phyloP scores from a whole-genome alignment of 192 early-diverging fungal genomes.

The Phlyctochytrium bullatum region DNA sequence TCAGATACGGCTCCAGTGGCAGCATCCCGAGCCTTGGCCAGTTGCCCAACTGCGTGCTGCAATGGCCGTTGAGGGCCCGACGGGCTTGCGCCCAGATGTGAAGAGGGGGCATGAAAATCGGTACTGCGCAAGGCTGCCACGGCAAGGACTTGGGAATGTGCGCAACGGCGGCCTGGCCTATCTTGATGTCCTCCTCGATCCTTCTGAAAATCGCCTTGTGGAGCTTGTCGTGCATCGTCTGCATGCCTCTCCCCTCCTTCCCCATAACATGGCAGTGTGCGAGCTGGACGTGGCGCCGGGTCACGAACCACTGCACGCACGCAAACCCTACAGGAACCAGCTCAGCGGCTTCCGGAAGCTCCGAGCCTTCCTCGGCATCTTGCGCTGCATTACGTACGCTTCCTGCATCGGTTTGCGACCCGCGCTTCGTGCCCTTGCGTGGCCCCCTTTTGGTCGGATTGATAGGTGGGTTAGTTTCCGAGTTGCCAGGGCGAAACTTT shows the following conservation, averaged over 20 bases:
- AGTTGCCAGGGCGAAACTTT: too few species aligned
- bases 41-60: background rate
- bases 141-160: too few species aligned
- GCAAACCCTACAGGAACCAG: background rate
- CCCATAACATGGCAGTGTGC: background rate
- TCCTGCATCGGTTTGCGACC: too few species aligned
- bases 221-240: background rate
- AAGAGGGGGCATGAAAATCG: too few species aligned
- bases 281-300: background rate
- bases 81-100: background rate
- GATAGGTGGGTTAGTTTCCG: too few species aligned
- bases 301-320: constrained; percentile 6
- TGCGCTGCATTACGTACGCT: background rate
- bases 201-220: background rate
- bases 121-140: too few species aligned
- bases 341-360: too few species aligned
- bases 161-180: too few species aligned
- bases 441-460: too few species aligned
- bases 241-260: background rate
- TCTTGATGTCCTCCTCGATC: background rate
- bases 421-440: too few species aligned
- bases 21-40: background rate
- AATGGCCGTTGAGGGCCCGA: background rate
- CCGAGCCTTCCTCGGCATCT: background rate
- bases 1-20: background rate